Evolutionary conservation across 441 rosid species (phyloP).

Genomic region (Populus hybrid): DNA sequence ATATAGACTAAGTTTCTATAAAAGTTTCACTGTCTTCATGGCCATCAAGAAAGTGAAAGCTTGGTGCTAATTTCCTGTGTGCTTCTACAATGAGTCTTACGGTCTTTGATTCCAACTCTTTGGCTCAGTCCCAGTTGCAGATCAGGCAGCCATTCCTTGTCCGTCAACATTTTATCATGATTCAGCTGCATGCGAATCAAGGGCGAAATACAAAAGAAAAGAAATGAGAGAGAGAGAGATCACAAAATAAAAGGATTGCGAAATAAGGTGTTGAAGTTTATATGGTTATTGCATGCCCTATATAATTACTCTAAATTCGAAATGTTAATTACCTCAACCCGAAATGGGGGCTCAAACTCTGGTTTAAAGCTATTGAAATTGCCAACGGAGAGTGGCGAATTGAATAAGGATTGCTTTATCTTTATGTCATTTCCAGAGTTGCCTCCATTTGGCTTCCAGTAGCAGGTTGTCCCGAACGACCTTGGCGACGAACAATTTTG

Average conservation of each 20-base stretch:
- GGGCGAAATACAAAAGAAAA: background rate
- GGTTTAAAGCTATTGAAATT: slow-evolving; percentile 21
- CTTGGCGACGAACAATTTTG: slow-evolving; percentile 6
- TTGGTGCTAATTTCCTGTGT: slow-evolving; percentile 35
- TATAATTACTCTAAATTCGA: background rate
- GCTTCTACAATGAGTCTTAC: slow-evolving; percentile 18
- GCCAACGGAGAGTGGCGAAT: slow-evolving; percentile 2
- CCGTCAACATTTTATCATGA: slow-evolving; percentile 25
- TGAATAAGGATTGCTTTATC: slow-evolving; percentile 20
- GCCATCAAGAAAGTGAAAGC: slow-evolving; percentile 44
- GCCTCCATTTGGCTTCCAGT: slow-evolving; percentile 8
- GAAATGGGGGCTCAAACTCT: slow-evolving; percentile 27
- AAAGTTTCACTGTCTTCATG: background rate
- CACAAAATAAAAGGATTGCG: background rate
- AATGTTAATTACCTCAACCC: slow-evolving; percentile 20
- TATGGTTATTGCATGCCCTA: background rate
- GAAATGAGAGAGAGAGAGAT: background rate
- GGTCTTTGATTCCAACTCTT: slow-evolving; percentile 25
- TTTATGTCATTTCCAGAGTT: slow-evolving; percentile 2
- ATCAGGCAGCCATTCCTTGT: slow-evolving; percentile 44
- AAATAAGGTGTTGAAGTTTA: background rate
- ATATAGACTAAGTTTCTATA: background rate
- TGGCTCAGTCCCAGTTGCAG: slow-evolving; percentile 46
- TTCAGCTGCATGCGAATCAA: slow-evolving; percentile 23
- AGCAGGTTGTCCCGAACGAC: background rate